Conservation (phyloP, 1,284 basidiomycete genomes). For the Tylopilus sp. region DNA sequence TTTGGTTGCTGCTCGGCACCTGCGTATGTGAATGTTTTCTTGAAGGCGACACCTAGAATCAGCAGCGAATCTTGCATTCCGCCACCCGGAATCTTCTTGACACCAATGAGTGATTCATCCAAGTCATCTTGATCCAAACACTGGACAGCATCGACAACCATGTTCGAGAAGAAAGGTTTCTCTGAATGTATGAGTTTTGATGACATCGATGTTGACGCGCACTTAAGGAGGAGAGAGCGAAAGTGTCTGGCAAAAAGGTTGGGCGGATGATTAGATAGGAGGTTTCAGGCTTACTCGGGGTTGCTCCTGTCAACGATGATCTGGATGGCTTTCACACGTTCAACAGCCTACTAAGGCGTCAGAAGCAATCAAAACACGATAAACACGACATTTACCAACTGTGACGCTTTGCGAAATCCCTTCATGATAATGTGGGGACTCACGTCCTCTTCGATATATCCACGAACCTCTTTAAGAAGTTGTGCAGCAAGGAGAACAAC, state of each 20-base stretch:
- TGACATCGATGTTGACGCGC: constrained; percentile 98
- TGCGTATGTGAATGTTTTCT: constrained; percentile 99
- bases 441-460: constrained; percentile 95
- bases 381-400: constrained; percentile 59
- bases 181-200: constrained; percentile 99
- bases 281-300: constrained; percentile 62
- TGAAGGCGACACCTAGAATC: constrained; percentile 92
- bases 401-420: constrained; percentile 86
- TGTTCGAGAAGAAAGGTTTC: constrained; percentile 98
- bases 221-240: constrained; percentile 91
- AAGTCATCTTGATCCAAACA: constrained; percentile 92
- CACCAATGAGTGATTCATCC: constrained; percentile 95
- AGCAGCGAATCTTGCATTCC: constrained; percentile 96
- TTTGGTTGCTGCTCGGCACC: constrained; percentile 99
- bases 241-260: constrained; percentile 62
- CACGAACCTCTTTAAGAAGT: constrained; percentile 88
- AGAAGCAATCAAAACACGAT: constrained; percentile 4
- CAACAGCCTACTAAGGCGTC: constrained; percentile 60
- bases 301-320: constrained; percentile 89
- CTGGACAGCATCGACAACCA: constrained; percentile 97
- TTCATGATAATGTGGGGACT: constrained; percentile 98
- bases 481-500: constrained; percentile 95
- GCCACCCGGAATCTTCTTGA: constrained; percentile 99
- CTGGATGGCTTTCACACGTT: constrained; percentile 87
- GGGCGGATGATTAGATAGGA: constrained; percentile 7